Conservation (phyloP, 768 basidiomycete species). For the Lanmaoa pseudosensibilis region DNA sequence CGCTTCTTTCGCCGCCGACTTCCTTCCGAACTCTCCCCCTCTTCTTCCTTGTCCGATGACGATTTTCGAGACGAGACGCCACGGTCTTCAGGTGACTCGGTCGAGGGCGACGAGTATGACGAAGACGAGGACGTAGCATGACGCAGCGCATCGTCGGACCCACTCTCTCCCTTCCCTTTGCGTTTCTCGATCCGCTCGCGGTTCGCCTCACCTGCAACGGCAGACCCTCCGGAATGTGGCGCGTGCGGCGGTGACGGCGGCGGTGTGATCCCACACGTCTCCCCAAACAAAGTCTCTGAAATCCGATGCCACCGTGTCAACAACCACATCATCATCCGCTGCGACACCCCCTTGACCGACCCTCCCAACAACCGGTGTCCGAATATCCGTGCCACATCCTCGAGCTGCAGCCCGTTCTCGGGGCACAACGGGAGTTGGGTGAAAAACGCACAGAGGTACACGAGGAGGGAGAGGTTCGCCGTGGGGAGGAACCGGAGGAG, state of each 20-base stretch:
- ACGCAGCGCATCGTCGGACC: neutral
- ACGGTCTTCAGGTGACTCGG: constrained; percentile 13
- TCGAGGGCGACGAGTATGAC: constrained; percentile 6
- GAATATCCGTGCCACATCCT: constrained; percentile 48
- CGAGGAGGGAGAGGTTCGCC: constrained; percentile 40
- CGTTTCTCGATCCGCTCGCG: constrained; percentile 17
- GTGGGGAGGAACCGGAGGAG: constrained; percentile 51
- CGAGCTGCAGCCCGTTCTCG: constrained; percentile 47
- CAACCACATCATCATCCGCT: constrained; percentile 36
- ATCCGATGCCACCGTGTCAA: constrained; percentile 29
- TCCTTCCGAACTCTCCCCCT: constrained; percentile 9
- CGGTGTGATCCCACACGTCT: constrained; percentile 26
- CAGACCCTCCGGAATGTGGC: neutral
- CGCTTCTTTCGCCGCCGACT: constrained; percentile 23
- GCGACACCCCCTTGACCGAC: constrained; percentile 20
- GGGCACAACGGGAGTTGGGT: constrained; percentile 51
- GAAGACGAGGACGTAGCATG: constrained; percentile 11
- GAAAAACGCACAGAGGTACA: constrained; percentile 49
- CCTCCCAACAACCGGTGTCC: constrained; percentile 42
- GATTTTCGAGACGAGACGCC: constrained; percentile 4
- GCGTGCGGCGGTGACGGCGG: constrained; percentile 7
- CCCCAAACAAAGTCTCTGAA: constrained; percentile 26
- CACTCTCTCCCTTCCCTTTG: constrained; percentile 10
- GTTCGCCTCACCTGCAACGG: neutral
- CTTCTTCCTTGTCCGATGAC: constrained; percentile 13